phyloP scores from a whole-genome alignment of 2,329 filamentous ascomycete genomes.

The Alternaria brassicicola region DNA sequence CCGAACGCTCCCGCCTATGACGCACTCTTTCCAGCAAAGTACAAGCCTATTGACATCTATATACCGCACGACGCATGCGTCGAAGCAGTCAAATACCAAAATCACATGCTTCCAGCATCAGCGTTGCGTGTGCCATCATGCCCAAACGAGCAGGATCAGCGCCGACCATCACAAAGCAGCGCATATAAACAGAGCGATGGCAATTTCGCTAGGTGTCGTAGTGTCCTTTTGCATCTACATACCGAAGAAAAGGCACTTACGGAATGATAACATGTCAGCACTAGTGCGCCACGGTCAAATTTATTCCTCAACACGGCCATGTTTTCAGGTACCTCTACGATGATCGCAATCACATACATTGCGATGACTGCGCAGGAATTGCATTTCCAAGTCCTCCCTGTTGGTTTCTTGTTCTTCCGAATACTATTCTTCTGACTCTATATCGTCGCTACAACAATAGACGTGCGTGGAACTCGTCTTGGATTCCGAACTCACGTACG shows the following conservation, averaged over 20 bases:
- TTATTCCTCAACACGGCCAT: not conserved
- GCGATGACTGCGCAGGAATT: not conserved
- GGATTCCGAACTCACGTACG: not conserved
- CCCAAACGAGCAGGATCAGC: not conserved
- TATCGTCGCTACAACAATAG: not conserved
- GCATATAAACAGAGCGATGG: not conserved
- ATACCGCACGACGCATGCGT: not conserved
- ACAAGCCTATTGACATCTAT: not conserved
- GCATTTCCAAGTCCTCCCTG: not conserved
- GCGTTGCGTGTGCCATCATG: not conserved
- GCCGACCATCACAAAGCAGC: not conserved
- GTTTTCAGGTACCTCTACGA: not conserved
- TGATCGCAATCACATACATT: not conserved
- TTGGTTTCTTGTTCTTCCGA: not conserved
- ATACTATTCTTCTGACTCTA: not conserved
- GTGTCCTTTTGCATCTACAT: not conserved
- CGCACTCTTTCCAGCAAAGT: not conserved
- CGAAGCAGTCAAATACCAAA: not conserved
- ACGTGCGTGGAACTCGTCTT: not conserved
- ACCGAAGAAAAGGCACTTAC: not conserved
- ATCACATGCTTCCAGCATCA: not conserved
- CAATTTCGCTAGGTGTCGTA: not conserved
- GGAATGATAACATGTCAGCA: not conserved
- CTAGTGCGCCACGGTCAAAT: not conserved
- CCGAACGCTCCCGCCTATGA: not conserved